phyloP scores from a whole-genome alignment of 805 yeast species.

The Starmerella etchellsii region DNA sequence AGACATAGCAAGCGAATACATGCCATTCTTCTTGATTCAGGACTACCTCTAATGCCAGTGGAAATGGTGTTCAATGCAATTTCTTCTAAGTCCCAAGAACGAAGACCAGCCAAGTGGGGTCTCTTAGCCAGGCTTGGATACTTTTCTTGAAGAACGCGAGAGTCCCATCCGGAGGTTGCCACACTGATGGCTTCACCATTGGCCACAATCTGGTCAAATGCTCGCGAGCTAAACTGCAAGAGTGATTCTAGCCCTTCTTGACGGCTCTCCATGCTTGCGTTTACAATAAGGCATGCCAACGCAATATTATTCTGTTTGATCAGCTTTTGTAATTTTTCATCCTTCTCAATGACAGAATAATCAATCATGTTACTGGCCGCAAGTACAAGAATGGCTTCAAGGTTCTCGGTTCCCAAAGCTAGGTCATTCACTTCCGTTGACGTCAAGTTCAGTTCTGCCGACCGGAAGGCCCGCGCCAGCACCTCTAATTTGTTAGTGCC shows the following conservation, averaged over 20 bases:
- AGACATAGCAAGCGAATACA: constrained; percentile 79
- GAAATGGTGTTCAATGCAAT: constrained; percentile 39
- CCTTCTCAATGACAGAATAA: background rate
- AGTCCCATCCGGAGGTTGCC: constrained; percentile 63
- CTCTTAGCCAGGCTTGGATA: constrained; percentile 4
- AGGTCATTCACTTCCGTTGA: background rate
- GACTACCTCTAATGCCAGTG: constrained; percentile 50
- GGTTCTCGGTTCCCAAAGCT: background rate
- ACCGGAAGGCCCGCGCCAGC: constrained; percentile 4
- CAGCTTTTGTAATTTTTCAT: background rate
- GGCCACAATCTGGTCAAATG: constrained; percentile 61
- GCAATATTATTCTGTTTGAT: constrained; percentile 26
- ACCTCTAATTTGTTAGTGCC: background rate
- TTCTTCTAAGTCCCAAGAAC: constrained; percentile 30
- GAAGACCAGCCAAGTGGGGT: background rate
- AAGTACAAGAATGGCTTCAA: constrained; percentile 9
- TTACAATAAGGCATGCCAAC: constrained; percentile 30
- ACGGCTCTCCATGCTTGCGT: background rate
- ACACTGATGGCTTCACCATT: constrained; percentile 75
- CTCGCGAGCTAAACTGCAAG: constrained; percentile 39
- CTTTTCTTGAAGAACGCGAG: constrained; percentile 34
- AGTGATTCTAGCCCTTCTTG: constrained; percentile 33
- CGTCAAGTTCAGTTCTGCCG: background rate
- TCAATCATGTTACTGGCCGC: constrained; percentile 6
- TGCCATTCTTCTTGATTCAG: constrained; percentile 50